Conservation (phyloP, 352 stramenopile genomes). For the Phytophthora fragariaefolia region DNA sequence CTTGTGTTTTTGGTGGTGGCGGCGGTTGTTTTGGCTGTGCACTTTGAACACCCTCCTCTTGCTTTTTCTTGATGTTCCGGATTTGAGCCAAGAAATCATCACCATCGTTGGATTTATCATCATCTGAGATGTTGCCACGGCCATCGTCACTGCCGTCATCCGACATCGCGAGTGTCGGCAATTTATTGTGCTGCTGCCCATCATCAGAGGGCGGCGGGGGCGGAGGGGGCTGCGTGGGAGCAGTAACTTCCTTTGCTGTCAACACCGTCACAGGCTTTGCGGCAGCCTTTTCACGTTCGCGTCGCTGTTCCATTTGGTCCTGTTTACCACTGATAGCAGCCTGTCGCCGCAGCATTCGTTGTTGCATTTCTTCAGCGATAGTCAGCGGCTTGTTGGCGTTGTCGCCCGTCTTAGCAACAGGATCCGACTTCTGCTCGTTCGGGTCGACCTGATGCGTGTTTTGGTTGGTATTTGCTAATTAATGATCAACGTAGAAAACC, state of each 20-base stretch:
- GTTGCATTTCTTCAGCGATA: constrained; percentile 85
- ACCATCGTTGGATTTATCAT: constrained; percentile 76
- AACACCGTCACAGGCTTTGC: constrained; percentile 79
- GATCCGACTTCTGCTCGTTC: constrained; percentile 39
- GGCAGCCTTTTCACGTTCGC: constrained; percentile 67
- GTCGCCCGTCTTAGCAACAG: constrained; percentile 43
- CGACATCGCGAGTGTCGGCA: constrained; percentile 84
- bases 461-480: not conserved
- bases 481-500: not conserved
- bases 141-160: constrained; percentile 76
- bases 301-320: constrained; percentile 81
- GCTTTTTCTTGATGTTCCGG: constrained; percentile 84
- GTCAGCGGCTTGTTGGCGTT: constrained; percentile 60
- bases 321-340: constrained; percentile 86
- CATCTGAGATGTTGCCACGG: constrained; percentile 43
- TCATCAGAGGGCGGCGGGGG: constrained; percentile 60
- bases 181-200: constrained; percentile 47
- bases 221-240: constrained; percentile 46
- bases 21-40: constrained; percentile 32
- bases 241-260: constrained; percentile 79
- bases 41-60: constrained; percentile 49
- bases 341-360: constrained; percentile 79
- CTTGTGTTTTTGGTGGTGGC: constrained; percentile 53
- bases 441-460: constrained; percentile 36
- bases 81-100: constrained; percentile 86